These are phyloP conservation scores for Elasticomyces elasticus DNA, from an alignment of 495 filamentous ascomycete genomes.

Conservation along the genomic window DNA sequence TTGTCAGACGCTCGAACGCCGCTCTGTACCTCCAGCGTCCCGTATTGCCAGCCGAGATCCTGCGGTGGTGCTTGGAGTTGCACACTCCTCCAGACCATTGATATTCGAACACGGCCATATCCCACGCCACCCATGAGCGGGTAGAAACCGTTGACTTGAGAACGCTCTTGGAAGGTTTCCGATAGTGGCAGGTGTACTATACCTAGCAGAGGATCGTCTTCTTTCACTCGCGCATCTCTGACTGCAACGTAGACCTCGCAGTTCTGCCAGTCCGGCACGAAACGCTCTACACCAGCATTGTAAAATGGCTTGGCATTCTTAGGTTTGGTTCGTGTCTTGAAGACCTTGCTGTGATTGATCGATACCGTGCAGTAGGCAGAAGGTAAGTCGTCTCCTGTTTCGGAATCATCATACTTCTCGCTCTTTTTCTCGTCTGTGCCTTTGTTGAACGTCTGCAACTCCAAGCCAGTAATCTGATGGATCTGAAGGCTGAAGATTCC, in stretches of 20 bases:
- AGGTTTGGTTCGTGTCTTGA: slow-evolving; percentile 61
- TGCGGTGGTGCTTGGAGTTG: slow-evolving; percentile 44
- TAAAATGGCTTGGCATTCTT: slow-evolving; percentile 70
- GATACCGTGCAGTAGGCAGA: slow-evolving; percentile 61
- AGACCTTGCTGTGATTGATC: slow-evolving; percentile 60
- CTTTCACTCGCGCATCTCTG: slow-evolving; percentile 53
- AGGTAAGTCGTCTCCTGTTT: slow-evolving; percentile 51
- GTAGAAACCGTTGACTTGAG: slow-evolving; percentile 52
- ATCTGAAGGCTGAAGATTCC: slow-evolving; percentile 61
- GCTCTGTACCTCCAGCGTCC: slow-evolving; percentile 48
- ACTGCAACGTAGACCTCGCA: slow-evolving; percentile 55
- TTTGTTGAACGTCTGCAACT: slow-evolving; percentile 45
- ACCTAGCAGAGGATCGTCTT: slow-evolving; percentile 57
- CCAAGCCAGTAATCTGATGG: slow-evolving; percentile 62
- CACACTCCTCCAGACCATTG: slow-evolving; percentile 59
- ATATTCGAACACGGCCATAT: slow-evolving; percentile 54
- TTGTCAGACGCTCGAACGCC: slow-evolving; percentile 27
- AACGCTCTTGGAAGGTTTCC: slow-evolving; percentile 45
- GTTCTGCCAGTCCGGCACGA: slow-evolving; percentile 56
- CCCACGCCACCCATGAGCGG: slow-evolving; percentile 54
- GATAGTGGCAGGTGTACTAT: slow-evolving; percentile 54
- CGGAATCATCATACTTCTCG: slow-evolving; percentile 46
- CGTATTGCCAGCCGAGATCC: slow-evolving; percentile 56
- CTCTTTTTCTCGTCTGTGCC: slow-evolving; percentile 34
- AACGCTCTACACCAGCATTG: slow-evolving; percentile 64